Percentiles rank a stretch among this genome's conserved stretches.
Conservation (phyloP, 1,284 basidiomycete genomes). For the Bondarzewia mesenterica region DNA sequence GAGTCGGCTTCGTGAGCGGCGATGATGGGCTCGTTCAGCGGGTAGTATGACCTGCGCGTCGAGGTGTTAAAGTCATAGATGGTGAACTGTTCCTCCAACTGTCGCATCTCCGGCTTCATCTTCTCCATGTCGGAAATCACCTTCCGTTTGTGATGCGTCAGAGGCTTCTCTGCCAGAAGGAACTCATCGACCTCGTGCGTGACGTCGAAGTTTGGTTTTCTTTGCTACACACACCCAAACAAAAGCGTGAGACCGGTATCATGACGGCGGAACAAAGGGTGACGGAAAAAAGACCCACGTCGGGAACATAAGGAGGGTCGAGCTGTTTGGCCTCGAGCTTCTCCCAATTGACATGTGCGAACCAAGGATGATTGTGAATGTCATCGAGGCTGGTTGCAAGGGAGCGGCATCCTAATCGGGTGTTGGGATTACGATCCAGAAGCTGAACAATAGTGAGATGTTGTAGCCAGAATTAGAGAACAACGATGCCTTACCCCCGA, state of each 20-base stretch:
- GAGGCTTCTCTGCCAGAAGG: constrained; percentile 91
- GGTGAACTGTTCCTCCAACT: constrained; percentile 92
- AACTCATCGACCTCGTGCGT: constrained; percentile 96
- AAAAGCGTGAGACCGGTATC: constrained; percentile 7
- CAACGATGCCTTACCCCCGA: constrained; percentile 34
- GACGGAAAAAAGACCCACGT: constrained; percentile 58
- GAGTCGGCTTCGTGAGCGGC: constrained; percentile 37
- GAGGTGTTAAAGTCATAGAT: constrained; percentile 67
- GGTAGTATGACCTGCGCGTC: constrained; percentile 68
- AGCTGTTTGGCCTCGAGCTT: constrained; percentile 67
- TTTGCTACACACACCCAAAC: constrained; percentile 30
- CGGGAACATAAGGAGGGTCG: constrained; percentile 85
- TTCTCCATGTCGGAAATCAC: constrained; percentile 75
- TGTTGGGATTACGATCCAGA: constrained; percentile 75
- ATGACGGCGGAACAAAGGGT: neutral
- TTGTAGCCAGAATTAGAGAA: neutral
- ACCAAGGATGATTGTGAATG: constrained; percentile 83
- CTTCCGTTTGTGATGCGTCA: constrained; percentile 90
- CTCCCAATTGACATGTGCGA: constrained; percentile 76
- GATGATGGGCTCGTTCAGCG: constrained; percentile 63
- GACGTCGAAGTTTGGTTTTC: constrained; percentile 96
- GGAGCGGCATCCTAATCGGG: constrained; percentile 75
- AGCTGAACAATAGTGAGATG: constrained; percentile 40
- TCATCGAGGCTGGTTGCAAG: constrained; percentile 64
- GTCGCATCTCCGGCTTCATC: constrained; percentile 83